These are phyloP conservation scores for Psilocybe sp. DNA, from an alignment of 768 basidiomycete genomes.

Conservation along the genomic window DNA sequence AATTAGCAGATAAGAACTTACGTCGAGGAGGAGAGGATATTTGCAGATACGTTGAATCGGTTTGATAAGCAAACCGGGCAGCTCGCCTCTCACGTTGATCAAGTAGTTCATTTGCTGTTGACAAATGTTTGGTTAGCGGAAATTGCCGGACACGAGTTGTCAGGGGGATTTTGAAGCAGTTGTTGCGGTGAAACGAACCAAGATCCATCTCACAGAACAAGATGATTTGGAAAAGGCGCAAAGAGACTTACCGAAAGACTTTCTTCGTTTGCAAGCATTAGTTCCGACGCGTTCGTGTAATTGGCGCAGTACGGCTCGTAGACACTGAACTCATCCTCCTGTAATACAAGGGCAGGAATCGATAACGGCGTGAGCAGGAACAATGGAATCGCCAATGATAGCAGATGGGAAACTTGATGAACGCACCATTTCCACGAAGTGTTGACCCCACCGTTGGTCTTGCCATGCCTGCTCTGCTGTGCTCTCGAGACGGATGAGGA, in stretches of 20 bases:
- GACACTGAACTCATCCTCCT: slow-evolving; percentile 95
- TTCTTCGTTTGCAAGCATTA: slow-evolving; percentile 84
- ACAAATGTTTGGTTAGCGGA: slow-evolving; percentile 38
- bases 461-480: slow-evolving; percentile 80
- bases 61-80: slow-evolving; percentile 97
- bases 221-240: slow-evolving; percentile 12
- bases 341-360: slow-evolving; percentile 37
- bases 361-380: slow-evolving; percentile 31
- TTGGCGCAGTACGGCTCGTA: slow-evolving; percentile 99
- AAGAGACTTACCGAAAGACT: slow-evolving; percentile 70
- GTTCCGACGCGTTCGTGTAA: slow-evolving; percentile 82
- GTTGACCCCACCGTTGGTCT: slow-evolving; percentile 84
- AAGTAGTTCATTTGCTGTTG: slow-evolving; percentile 75
- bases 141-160: slow-evolving; percentile 30
- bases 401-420: slow-evolving; percentile 26
- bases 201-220: slow-evolving; percentile 9
- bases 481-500: slow-evolving; percentile 86
- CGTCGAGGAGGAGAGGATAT: slow-evolving; percentile 92
- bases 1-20: slow-evolving; percentile 35
- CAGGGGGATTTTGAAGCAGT: slow-evolving; percentile 25
- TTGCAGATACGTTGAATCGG: slow-evolving; percentile 98
- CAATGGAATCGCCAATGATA: slow-evolving; percentile 42
- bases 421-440: slow-evolving; percentile 83
- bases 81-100: slow-evolving; percentile 88
- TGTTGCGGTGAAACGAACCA: slow-evolving; percentile 22